phyloP scores from a whole-genome alignment of 225 moss, liverwort and hornwort species.

The Marchantia polymorpha region DNA sequence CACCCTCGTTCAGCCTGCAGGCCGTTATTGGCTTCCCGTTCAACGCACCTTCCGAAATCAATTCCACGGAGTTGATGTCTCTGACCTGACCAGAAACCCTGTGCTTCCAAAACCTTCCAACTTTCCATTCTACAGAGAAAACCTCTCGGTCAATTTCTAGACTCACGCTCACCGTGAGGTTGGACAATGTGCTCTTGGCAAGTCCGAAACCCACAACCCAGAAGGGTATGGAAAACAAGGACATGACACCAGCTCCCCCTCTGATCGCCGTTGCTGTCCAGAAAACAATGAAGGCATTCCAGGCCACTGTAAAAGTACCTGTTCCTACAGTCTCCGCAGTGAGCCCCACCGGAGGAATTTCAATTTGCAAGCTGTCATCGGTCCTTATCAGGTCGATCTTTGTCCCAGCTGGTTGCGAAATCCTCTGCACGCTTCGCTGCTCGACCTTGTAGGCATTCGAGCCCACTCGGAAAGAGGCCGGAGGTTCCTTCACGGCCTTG shows the following conservation, averaged over 20 bases:
- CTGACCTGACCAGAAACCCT: conserved; percentile 49
- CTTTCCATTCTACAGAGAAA: conserved; percentile 65
- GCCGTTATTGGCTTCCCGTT: conserved; percentile 53
- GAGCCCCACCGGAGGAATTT: conserved; percentile 75
- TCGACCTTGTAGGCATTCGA: conserved; percentile 9
- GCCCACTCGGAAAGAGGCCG: background rate
- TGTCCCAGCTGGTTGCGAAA: conserved; percentile 52
- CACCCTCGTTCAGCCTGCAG: conserved; percentile 58
- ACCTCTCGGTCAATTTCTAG: conserved; percentile 52
- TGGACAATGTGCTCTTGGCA: conserved; percentile 59
- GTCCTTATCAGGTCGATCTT: conserved; percentile 62
- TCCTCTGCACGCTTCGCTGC: conserved; percentile 22
- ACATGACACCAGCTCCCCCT: conserved; percentile 60
- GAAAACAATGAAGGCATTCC: conserved; percentile 79
- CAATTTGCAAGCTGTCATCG: conserved; percentile 52
- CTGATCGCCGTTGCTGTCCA: conserved; percentile 77
- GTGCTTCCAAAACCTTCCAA: conserved; percentile 65
- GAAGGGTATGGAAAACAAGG: conserved; percentile 89
- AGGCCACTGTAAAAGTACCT: conserved; percentile 75
- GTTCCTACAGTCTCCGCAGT: conserved; percentile 63
- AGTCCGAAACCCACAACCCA: conserved; percentile 93
- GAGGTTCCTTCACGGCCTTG: conserved; percentile 26
- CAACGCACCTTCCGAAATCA: conserved; percentile 50
- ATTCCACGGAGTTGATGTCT: conserved; percentile 60
- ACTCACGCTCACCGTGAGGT: conserved; percentile 55